Base-by-base conservation (phyloP, 345 rosid genomes). In the Eucalyptus virginea region DNA sequence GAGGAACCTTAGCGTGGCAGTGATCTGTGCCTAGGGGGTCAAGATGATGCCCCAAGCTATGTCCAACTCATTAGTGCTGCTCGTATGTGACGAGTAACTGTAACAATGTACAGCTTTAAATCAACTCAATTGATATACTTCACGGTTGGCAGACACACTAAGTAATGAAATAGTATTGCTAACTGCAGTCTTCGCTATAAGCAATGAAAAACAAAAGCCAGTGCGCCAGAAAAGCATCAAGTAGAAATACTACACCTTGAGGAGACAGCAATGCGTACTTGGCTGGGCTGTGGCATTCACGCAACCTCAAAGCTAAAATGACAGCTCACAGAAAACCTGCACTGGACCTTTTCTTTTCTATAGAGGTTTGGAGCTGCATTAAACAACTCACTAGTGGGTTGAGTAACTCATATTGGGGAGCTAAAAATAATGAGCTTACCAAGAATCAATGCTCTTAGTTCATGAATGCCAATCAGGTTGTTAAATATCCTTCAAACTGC, bases 401-500 rank as follows among this genome's bases (percentile, higher is more conserved):
- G 83, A 40, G 83, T 44, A 37, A 77, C 16, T 77, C 45, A 77
- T 24, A 19, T 37, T 77, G 47, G 3, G 13, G 47, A 77, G 47
- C 47, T 37, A 40, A 40, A 77, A 40, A 77, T 77, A 77, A 77
- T 2, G 28, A 77, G 24, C 42, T 72, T 72, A 37, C 45, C 45
- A 37, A 18, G 45, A 37, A 37, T 72, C 7, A 72, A 37, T 37
- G 45, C 83, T 77, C 30, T 37, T 72, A 32, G 23, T 32, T 69
- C 42, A 69, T 69, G 81, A 69, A 69, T 69, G 81, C 81, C 44
- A 72, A 34, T 19, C 81, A 19, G 81, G 21, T 24, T 72, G 81
- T 72, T 72, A 26, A 72, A 72, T 91, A 87, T 95, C 98, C 92
- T 92, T 93, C 87, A 95, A 88, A 48, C 94, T 93, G 89, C 89